Conservation (phyloP, 2,329 filamentous ascomycete genomes). For the Ceratocystiopsis sp. region DNA sequence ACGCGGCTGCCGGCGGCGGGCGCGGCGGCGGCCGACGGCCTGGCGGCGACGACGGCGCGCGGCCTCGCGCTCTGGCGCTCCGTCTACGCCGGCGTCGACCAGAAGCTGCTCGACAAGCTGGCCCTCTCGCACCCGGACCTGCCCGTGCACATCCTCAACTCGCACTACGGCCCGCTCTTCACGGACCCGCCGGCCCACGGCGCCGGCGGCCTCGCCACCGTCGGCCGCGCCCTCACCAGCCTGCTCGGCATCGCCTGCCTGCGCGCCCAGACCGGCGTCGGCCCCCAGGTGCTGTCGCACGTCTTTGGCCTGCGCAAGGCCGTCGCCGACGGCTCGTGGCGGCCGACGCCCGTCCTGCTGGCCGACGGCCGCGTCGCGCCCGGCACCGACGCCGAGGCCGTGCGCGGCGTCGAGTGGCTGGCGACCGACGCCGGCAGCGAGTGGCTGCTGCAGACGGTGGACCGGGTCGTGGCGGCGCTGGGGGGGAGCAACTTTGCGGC, state of each 20-base stretch:
- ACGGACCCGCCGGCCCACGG: conserved; percentile 41
- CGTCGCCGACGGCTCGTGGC: conserved; percentile 46
- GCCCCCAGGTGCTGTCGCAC: conserved; percentile 66
- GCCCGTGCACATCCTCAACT: conserved; percentile 60
- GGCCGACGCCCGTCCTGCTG: conserved; percentile 17
- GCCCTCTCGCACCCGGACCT: conserved; percentile 64
- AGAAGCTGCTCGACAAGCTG: conserved; percentile 54
- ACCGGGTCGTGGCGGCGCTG: conserved; percentile 35
- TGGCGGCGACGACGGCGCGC: conserved; percentile 35
- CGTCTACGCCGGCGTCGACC: conserved; percentile 59
- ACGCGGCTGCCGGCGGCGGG: conserved; percentile 31
- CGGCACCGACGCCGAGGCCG: conserved; percentile 20
- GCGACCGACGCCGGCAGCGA: conserved; percentile 46
- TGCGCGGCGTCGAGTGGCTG: conserved; percentile 40
- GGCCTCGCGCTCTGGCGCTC: conserved; percentile 57
- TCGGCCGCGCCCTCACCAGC: conserved; percentile 56
- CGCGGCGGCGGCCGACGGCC: conserved; percentile 22
- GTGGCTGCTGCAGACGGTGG: conserved; percentile 46
- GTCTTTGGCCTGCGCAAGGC: conserved; percentile 67
- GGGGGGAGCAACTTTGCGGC: conserved; percentile 12
- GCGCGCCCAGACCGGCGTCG: conserved; percentile 64
- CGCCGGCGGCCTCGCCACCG: conserved; percentile 28
- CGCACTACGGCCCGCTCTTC: conserved; percentile 58
- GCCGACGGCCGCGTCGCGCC: not conserved
- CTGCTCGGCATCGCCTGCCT: conserved; percentile 59